Conservation (phyloP, 2,329 filamentous ascomycete genomes). For the Pseudodiploospora longispora region DNA sequence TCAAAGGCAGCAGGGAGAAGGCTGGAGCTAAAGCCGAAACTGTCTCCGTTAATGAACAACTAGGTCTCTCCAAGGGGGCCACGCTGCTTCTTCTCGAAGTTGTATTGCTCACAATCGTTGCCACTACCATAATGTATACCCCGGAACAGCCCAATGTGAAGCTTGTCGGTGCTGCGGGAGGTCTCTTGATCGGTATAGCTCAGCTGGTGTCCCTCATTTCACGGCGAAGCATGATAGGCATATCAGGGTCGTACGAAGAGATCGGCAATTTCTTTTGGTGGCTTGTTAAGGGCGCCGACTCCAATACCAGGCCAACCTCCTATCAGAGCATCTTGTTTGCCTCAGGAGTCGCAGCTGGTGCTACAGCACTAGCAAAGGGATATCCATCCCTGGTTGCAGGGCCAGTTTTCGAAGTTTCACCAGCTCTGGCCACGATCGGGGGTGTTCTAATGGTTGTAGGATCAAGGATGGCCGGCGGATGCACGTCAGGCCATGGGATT, state of each 20-base stretch:
- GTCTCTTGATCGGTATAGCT: constrained; percentile 48
- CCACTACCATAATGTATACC: constrained; percentile 24
- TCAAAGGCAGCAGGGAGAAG: constrained; percentile 20
- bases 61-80: constrained; percentile 30
- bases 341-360: constrained; percentile 40
- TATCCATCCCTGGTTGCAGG: constrained; percentile 22
- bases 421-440: constrained; percentile 38
- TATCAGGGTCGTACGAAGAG: constrained; percentile 55
- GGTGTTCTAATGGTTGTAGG: constrained; percentile 53
- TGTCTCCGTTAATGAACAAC: constrained; percentile 29
- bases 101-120: constrained; percentile 32
- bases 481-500: constrained; percentile 62
- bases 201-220: constrained; percentile 49
- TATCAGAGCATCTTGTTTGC: constrained; percentile 44
- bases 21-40: constrained; percentile 17
- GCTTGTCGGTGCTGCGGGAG: constrained; percentile 43
- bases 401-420: constrained; percentile 23
- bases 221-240: constrained; percentile 48
- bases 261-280: constrained; percentile 46
- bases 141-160: constrained; percentile 21
- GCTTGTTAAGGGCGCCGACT: constrained; percentile 22
- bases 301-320: constrained; percentile 20
- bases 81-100: constrained; percentile 36
- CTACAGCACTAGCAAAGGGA: constrained; percentile 27
- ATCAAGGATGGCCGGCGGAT: constrained; percentile 55